A percentile compares a stretch with the other conserved stretches of the same genome.
Evolutionary conservation across 1,284 basidiomycete genomes (phyloP).

Genomic region (Gomphus bonarii): DNA sequence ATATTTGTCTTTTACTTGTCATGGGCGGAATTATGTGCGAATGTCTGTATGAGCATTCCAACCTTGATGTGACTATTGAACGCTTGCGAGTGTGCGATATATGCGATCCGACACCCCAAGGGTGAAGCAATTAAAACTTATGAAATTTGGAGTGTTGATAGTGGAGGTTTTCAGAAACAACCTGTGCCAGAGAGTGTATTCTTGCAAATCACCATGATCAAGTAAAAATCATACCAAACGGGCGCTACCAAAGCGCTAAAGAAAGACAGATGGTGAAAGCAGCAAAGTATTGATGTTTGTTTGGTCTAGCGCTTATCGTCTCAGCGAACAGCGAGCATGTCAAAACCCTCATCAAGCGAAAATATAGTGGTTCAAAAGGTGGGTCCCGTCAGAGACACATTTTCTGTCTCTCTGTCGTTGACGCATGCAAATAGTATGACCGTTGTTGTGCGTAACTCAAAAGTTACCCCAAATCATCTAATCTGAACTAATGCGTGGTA

Average conservation of each 20-base stretch:
- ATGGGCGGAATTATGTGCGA: no score
- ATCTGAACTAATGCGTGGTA: conserved; percentile 16
- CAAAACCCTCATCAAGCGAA: conserved; percentile 69
- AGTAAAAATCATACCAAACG: background rate
- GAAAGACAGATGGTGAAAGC: background rate
- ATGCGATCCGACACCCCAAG: no score
- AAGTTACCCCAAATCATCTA: conserved; percentile 2
- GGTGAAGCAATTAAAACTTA: no score
- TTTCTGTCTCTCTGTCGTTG: background rate
- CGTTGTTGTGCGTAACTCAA: conserved; percentile 65
- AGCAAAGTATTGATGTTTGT: background rate
- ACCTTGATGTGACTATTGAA: no score
- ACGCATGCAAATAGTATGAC: conserved; percentile 58
- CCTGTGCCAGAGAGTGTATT: no score
- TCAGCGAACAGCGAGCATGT: conserved; percentile 33
- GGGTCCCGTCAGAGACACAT: conserved; percentile 15
- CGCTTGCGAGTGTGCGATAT: no score
- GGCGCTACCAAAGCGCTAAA: background rate
- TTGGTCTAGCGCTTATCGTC: background rate
- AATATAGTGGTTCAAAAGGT: conserved; percentile 83
- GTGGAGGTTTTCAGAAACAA: no score
- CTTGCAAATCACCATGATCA: no score
- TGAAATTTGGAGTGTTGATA: no score
- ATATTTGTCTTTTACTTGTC: no score
- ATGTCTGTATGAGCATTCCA: no score